phyloP scores from a whole-genome alignment of 148 eudicot genomes.

The Fagopyrum homotropicum region DNA sequence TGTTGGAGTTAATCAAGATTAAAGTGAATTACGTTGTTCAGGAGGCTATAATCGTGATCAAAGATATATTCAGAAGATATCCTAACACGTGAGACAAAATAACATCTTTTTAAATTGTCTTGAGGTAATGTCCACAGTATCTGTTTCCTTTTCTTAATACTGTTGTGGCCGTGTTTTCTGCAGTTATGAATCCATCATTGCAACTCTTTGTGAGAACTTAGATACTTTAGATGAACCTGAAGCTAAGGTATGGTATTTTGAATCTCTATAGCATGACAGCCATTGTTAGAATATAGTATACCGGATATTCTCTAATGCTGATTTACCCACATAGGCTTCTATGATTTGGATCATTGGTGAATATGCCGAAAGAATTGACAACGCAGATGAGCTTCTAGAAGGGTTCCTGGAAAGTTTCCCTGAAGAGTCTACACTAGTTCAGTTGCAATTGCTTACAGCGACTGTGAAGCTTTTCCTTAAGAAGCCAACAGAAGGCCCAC shows the following conservation, averaged over 20 bases:
- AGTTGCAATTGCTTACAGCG: conserved; percentile 90
- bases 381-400: conserved; percentile 96
- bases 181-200: conserved; percentile 98
- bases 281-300: not conserved
- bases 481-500: conserved; percentile 99
- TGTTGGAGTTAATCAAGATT: conserved; percentile 94
- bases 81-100: conserved; percentile 73
- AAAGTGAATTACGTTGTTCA: conserved; percentile 99
- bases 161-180: conserved; percentile 6
- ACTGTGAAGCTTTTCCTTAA: conserved; percentile 94
- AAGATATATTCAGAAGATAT: conserved; percentile 97
- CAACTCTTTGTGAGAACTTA: conserved; percentile 96
- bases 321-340: conserved; percentile 50
- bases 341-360: conserved; percentile 99
- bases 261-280: conserved; percentile 11
- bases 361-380: conserved; percentile 98
- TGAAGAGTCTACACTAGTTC: conserved; percentile 96
- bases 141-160: not conserved
- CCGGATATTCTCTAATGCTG: not conserved
- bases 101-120: not conserved
- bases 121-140: not conserved
- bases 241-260: conserved; percentile 63
- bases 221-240: conserved; percentile 99
- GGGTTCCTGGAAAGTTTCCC: conserved; percentile 94
- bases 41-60: conserved; percentile 97